Percentiles rank a stretch among this genome's conserved stretches.
Conservation (phyloP, 1,139 yeast genomes). For the Kluyveromyces sp. region DNA sequence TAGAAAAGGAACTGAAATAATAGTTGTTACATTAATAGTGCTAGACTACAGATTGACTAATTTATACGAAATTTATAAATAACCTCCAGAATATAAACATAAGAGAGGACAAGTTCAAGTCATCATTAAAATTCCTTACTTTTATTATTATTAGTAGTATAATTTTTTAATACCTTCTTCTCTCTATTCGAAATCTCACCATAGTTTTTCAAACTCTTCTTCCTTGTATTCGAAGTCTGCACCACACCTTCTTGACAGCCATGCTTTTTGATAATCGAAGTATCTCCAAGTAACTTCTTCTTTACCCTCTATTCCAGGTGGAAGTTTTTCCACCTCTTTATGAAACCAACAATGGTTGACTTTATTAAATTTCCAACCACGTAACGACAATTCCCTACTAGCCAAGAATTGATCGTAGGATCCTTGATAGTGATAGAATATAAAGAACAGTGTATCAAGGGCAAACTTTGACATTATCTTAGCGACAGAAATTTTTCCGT, state of each 20-base stretch:
- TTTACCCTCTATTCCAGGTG: conserved; percentile 33
- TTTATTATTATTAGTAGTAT: too few relatives aligned
- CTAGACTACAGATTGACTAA: neutral
- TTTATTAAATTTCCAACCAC: conserved; percentile 86
- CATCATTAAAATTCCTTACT: too few relatives aligned
- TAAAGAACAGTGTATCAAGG: conserved; percentile 82
- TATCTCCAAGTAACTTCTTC: conserved; percentile 65
- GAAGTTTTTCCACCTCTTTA: conserved; percentile 47
- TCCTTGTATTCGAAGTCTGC: conserved; percentile 33
- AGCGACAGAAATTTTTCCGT: conserved; percentile 29
- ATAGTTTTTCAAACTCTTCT: conserved; percentile 50
- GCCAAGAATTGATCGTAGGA: conserved; percentile 71
- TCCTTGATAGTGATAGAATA: conserved; percentile 73
- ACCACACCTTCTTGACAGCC: conserved; percentile 66
- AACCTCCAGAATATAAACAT: neutral
- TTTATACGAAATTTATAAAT: neutral
- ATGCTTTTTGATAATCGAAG: conserved; percentile 84
- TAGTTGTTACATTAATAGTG: neutral
- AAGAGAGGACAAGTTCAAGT: too few relatives aligned
- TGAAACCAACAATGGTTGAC: conserved; percentile 79
- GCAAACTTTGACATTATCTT: conserved; percentile 66
- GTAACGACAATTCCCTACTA: conserved; percentile 64
- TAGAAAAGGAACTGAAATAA: conserved; percentile 37
- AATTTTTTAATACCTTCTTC: neutral
- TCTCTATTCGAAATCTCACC: neutral